Base-by-base conservation (phyloP, 139 green algal species). In the Coccomyxa sp. region DNA sequence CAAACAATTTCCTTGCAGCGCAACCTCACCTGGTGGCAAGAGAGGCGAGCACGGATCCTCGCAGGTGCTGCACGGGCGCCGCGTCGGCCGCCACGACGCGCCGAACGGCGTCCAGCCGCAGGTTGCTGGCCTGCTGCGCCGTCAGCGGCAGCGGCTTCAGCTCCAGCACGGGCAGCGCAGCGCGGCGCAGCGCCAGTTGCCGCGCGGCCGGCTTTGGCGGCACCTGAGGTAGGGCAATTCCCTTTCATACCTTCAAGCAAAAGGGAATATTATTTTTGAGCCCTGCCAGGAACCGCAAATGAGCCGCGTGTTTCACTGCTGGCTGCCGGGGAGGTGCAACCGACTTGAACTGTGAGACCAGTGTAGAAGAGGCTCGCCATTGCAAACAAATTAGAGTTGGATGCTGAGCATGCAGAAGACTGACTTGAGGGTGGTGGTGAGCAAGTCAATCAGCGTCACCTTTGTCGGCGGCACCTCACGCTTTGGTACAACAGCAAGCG, bases 91-190 rank as follows among this genome's bases (percentile, higher is more conserved):
- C 60, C 45, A 94, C 80, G 58, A 95, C 89, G 76, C 92, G 88
- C 79, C 80, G 79, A 51, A 95, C 75, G 15, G 91, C 92, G 25
- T 23, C 79, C 59, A 79, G 86, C n/a, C 85, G 86, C 83, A 94
- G 86, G 25, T 68, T 58, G 1, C 31, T 60, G 45, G 87, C 75
- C 82, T 89, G 77, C 31, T 81, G 21, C 12, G 76, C 16, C 18
- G 63, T 82, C 0, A 93, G 85, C 4, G 88, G 86, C 60, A 38
- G 71, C 76, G 87, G 77, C 51, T 51, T 57, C 57, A 85, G 78
- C 23, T 77, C 68, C 31, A 79, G 15, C 66, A 23, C 67, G 51
- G 28, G 82, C 32, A 38, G 28, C 13, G 75, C 21, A 10, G 18
- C 58, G 38, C 38, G 38, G 38, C 38, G 38, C 18, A 25, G 63